Percentiles rank a stretch among this genome's conserved stretches.
phyloP scores from a whole-genome alignment of 2,329 filamentous ascomycete genomes.

The Aureobasidium mangrovei region DNA sequence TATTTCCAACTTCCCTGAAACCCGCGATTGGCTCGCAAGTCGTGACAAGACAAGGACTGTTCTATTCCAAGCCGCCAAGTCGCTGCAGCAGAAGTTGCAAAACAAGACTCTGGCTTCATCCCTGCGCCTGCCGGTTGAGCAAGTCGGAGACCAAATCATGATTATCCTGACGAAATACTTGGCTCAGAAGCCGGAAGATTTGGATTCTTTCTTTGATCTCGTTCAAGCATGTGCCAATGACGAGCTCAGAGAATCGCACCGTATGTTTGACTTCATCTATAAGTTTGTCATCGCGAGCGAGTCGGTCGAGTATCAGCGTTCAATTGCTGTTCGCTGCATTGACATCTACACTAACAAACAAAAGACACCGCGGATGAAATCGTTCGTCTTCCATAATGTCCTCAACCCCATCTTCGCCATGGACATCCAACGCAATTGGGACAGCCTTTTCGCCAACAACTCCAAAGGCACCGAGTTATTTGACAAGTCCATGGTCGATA shows the following conservation, averaged over 20 bases:
- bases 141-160: conserved; percentile 83
- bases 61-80: conserved; percentile 59
- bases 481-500: conserved; percentile 78
- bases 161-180: conserved; percentile 74
- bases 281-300: conserved; percentile 72
- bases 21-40: conserved; percentile 56
- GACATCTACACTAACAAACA: conserved; percentile 75
- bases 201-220: conserved; percentile 74
- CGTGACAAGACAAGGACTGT: conserved; percentile 50
- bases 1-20: conserved; percentile 57
- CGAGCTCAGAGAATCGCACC: conserved; percentile 68
- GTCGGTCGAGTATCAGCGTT: conserved; percentile 77
- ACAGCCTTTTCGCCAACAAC: conserved; percentile 41
- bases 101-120: conserved; percentile 58
- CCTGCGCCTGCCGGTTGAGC: conserved; percentile 76
- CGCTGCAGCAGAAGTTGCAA: conserved; percentile 66
- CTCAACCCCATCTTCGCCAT: conserved; percentile 95
- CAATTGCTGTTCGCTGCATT: conserved; percentile 73
- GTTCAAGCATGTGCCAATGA: conserved; percentile 77
- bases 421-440: conserved; percentile 83
- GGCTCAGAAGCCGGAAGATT: conserved; percentile 51
- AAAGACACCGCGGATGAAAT: conserved; percentile 81
- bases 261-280: conserved; percentile 76
- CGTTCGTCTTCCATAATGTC: conserved; percentile 82
- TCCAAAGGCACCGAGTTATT: conserved; percentile 62